Percentiles rank a stretch among this genome's conserved stretches.
Conservation (phyloP, 352 stramenopile species). For the Phytophthora meadii region DNA sequence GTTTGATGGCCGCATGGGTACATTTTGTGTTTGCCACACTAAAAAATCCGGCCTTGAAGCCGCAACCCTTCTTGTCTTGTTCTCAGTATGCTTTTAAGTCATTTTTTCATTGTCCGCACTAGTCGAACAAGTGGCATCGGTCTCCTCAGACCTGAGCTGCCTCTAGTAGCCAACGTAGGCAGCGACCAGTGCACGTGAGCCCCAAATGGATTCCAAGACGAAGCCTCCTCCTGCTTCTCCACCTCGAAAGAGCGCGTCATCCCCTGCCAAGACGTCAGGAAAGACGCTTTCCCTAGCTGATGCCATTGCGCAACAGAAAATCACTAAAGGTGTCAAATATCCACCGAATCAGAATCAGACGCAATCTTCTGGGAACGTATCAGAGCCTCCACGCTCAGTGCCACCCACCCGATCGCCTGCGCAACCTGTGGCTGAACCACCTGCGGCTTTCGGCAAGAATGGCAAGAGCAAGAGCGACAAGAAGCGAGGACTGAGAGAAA, state of each 20-base stretch:
- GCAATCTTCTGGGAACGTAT: background rate
- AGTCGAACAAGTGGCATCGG: slow-evolving; percentile 6
- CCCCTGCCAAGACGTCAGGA: slow-evolving; percentile 11
- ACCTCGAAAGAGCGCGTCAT: slow-evolving; percentile 30
- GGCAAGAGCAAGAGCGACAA: slow-evolving; percentile 18
- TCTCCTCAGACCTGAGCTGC: background rate
- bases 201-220: slow-evolving; percentile 10
- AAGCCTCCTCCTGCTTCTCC: slow-evolving; percentile 9
- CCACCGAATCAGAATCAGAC: slow-evolving; percentile 7
- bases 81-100: slow-evolving; percentile 11
- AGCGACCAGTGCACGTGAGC: background rate
- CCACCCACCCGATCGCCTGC: slow-evolving; percentile 8
- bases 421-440: slow-evolving; percentile 12
- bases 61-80: slow-evolving; percentile 15
- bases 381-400: slow-evolving; percentile 10
- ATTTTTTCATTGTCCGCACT: slow-evolving; percentile 9
- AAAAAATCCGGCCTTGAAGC: slow-evolving; percentile 14
- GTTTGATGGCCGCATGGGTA: slow-evolving; percentile 8
- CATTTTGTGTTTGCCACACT: background rate
- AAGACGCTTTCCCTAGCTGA: slow-evolving; percentile 33
- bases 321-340: background rate
- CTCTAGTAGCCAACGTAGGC: too few relatives aligned
- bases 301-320: slow-evolving; percentile 29
- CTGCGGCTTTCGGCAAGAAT: slow-evolving; percentile 5
- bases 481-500: slow-evolving; percentile 1